A percentile compares a stretch with the other conserved stretches of the same genome.
Evolutionary conservation across 306 rosid genomes (phyloP).

Genomic region (Quercus ilex): DNA sequence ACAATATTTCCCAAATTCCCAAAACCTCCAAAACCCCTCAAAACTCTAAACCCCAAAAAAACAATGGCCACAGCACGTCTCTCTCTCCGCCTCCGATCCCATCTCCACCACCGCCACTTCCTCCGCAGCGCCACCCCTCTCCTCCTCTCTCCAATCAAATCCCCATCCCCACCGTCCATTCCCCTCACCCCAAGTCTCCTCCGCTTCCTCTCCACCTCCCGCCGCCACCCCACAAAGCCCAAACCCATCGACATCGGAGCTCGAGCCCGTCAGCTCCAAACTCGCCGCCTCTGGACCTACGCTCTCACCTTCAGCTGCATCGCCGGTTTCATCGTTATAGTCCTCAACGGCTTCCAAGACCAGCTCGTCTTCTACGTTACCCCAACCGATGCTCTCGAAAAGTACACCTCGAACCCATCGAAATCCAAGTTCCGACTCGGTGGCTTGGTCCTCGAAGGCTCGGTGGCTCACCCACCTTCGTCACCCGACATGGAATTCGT

Average conservation of each 20-base stretch:
- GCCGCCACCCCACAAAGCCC: conserved; percentile 48
- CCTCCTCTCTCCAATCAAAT: conserved; percentile 6
- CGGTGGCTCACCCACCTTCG: conserved; percentile 67
- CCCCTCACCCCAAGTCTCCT: conserved; percentile 17
- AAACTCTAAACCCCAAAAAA: neutral
- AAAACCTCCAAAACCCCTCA: conserved; percentile 16
- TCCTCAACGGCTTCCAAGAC: conserved; percentile 73
- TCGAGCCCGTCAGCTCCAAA: conserved; percentile 87
- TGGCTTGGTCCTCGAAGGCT: conserved; percentile 89
- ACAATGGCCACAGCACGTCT: conserved; percentile 56
- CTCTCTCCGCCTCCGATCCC: conserved; percentile 64
- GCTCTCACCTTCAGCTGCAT: conserved; percentile 60
- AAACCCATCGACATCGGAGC: conserved; percentile 64
- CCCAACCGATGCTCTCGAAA: conserved; percentile 71
- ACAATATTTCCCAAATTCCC: conserved; percentile 27
- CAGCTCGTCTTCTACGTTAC: conserved; percentile 81
- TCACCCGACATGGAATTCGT: conserved; percentile 82
- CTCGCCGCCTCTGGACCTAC: conserved; percentile 85
- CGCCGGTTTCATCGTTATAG: conserved; percentile 82
- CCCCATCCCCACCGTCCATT: conserved; percentile 5
- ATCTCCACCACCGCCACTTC: conserved; percentile 27
- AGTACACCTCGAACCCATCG: conserved; percentile 52
- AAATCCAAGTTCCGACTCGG: conserved; percentile 84
- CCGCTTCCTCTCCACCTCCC: conserved; percentile 65
- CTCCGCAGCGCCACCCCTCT: conserved; percentile 12